Evolutionary conservation across 495 filamentous ascomycete species (phyloP).

Genomic region (Xylaria nigripes): DNA sequence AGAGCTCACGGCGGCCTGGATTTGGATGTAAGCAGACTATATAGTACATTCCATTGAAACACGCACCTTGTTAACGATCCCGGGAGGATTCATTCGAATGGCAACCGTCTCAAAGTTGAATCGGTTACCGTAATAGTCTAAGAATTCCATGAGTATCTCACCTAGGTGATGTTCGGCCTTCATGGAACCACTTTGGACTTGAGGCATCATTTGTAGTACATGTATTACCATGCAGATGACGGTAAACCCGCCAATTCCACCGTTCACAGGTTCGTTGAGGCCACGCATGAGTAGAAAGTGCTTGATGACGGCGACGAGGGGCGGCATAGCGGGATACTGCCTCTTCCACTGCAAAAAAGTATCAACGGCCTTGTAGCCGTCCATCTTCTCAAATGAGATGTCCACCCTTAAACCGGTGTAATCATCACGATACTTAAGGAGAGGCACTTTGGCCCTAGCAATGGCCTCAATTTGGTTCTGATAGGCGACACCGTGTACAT

Average conservation of each 20-base stretch:
- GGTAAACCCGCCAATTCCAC: constrained; percentile 90
- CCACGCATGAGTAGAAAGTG: constrained; percentile 84
- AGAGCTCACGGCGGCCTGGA: constrained; percentile 26
- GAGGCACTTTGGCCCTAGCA: constrained; percentile 69
- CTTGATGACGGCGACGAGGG: constrained; percentile 78
- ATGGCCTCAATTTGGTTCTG: constrained; percentile 55
- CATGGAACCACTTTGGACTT: constrained; percentile 49
- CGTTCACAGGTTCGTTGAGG: constrained; percentile 80
- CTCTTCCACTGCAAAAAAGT: constrained; percentile 74
- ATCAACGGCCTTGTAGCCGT: constrained; percentile 65
- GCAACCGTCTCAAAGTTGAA: constrained; percentile 60
- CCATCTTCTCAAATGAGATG: constrained; percentile 86
- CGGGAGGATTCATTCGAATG: constrained; percentile 66
- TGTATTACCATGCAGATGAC: constrained; percentile 89
- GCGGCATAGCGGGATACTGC: constrained; percentile 72
- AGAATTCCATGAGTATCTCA: constrained; percentile 71
- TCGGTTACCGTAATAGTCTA: constrained; percentile 76
- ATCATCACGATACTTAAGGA: constrained; percentile 81
- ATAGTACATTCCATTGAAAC: background rate
- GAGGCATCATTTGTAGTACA: constrained; percentile 69
- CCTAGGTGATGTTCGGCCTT: constrained; percentile 60
- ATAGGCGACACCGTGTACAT: constrained; percentile 39
- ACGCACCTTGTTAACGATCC: constrained; percentile 65
- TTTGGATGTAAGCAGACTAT: constrained; percentile 15
- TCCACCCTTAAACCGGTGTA: constrained; percentile 72